Evolutionary conservation across 2,329 filamentous ascomycete genomes (phyloP), one percentile per base, ranked within the genome.

Genomic region (Sporothrix schenckii): DNA sequence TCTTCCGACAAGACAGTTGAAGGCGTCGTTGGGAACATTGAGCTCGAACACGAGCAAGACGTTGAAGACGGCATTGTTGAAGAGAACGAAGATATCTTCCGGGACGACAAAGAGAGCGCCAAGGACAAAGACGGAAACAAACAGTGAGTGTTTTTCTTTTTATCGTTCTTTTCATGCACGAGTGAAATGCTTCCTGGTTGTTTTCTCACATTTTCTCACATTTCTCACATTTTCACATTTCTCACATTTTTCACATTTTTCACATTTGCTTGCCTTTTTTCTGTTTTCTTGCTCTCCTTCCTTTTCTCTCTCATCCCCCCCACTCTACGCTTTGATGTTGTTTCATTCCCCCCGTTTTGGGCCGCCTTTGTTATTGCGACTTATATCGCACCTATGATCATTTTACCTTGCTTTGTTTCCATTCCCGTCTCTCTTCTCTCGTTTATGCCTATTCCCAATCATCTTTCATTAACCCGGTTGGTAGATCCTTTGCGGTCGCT

Each of bases 401-500:
- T 14, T 27, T 47, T 14, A 21, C 58, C 11, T 63, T 63, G 39
- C 58, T 63, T 63, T 63, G 21, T 47, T 63, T 44, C 39, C 11
- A 27, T 47, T 47, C 6, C 39, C 9, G 4, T 13, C 13, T 47
- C 44, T 63, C 41, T 47, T 63, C 39, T 27, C 21, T 63, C 16
- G 21, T 47, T 47, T 21, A 6, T 47, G 10, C 39, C 19, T 24
- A 14, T 14, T 39, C 53, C 14, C 27, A n/a, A n/a, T 9, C 11
- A 19, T 44, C 27, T 30, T 52, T 44, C 34, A 63, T 56, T 63
- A 47, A 47, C 39, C 56, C 39, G 39, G 27, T 47, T 63, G 58
- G 50, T 69, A 70, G 68, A 66, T 69, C 67, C 1, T 54, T 47
- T 30, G 4, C 66, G 39, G 63, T 52, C 63, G 19, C 52, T 47